These are phyloP conservation scores for Podaxis pistillaris DNA, from an alignment of 768 basidiomycete genomes.

Conservation along the genomic window DNA sequence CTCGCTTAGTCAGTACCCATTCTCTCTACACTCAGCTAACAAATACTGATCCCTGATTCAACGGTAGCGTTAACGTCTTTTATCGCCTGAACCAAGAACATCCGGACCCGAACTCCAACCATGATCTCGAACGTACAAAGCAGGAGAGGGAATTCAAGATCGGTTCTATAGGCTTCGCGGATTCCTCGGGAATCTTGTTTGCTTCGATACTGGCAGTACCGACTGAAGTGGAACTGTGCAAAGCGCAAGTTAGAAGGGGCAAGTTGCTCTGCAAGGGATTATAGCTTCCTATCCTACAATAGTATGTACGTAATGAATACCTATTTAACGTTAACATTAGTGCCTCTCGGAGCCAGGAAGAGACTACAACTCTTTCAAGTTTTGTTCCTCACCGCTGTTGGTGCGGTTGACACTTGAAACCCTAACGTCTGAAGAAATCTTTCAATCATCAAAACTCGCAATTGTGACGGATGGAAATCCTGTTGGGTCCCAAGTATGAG, in stretches of 20 bases:
- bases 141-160: conserved; percentile 90
- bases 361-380: too few relatives aligned
- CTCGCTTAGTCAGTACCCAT: conserved; percentile 71
- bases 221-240: conserved; percentile 76
- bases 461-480: too few relatives aligned
- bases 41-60: conserved; percentile 8
- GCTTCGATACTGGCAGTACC: conserved; percentile 70
- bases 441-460: too few relatives aligned
- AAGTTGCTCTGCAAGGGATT: conserved; percentile 69
- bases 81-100: conserved; percentile 79
- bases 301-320: not conserved
- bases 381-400: too few relatives aligned
- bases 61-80: conserved; percentile 77
- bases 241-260: conserved; percentile 65
- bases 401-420: too few relatives aligned
- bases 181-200: conserved; percentile 69
- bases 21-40: conserved; percentile 17
- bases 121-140: conserved; percentile 56
- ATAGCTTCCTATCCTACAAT: conserved; percentile 25
- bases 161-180: conserved; percentile 84
- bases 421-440: too few relatives aligned
- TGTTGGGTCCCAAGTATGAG: too few relatives aligned
- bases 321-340: not conserved
- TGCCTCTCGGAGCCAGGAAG: not conserved
- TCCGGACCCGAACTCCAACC: conserved; percentile 41